Conservation (phyloP, 2,329 filamentous ascomycete genomes). For the Escovopsis sp. region DNA sequence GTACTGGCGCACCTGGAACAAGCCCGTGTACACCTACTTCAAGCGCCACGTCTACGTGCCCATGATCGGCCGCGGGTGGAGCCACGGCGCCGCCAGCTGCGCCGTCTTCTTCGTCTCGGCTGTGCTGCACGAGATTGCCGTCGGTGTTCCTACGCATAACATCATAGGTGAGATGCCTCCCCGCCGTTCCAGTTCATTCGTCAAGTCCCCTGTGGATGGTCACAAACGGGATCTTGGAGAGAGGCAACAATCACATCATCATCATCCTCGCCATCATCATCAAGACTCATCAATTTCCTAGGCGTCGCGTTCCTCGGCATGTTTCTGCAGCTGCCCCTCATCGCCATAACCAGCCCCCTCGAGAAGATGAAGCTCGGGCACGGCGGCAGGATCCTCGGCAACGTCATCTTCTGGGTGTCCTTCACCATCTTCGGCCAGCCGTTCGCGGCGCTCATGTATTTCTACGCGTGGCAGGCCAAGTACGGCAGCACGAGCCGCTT, state of each 20-base stretch:
- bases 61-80: constrained; percentile 71
- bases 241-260: too few species aligned
- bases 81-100: constrained; percentile 51
- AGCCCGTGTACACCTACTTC: constrained; percentile 94
- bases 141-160: constrained; percentile 90
- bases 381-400: constrained; percentile 67
- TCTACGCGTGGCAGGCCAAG: constrained; percentile 97
- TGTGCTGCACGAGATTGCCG: constrained; percentile 77
- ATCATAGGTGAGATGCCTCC: constrained; percentile 49
- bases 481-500: constrained; percentile 62
- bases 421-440: constrained; percentile 95
- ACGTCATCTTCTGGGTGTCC: constrained; percentile 90
- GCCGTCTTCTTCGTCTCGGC: constrained; percentile 82
- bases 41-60: constrained; percentile 86
- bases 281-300: too few species aligned
- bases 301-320: constrained; percentile 90
- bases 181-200: too few species aligned
- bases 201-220: too few species aligned
- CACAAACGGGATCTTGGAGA: too few species aligned
- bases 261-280: too few species aligned
- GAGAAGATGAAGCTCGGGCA: constrained; percentile 59
- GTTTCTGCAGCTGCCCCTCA: constrained; percentile 83
- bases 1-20: constrained; percentile 97
- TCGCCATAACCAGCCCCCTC: constrained; percentile 62
- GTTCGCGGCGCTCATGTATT: constrained; percentile 81